Evolutionary conservation across 2,329 filamentous ascomycete genomes (phyloP), one percentile per base, ranked within the genome.

Genomic region (Biscogniauxia mediterranea): DNA sequence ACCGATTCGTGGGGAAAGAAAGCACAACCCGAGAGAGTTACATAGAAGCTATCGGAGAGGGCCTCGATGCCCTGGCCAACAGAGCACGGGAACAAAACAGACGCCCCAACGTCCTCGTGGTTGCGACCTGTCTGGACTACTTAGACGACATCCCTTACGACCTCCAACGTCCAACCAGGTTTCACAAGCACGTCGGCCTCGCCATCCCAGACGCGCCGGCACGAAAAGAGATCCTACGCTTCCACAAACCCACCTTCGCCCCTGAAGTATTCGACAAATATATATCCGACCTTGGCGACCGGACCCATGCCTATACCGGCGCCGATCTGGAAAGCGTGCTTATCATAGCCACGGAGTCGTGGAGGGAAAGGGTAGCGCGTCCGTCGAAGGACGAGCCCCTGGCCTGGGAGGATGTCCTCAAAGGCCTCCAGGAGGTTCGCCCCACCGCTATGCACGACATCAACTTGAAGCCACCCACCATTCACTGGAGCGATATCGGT

Each of bases 371-470:
- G 56, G 65, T 66, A 3, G 62, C 55, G 4, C 55, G 52, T 9
- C 63, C 60, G 9, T 64, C 65, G 2, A 62, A 58, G 8, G 54
- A 65, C 20, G 52, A 57, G 23, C 66, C 70, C 19, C 58, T 68
- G 15, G 62, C 60, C 28, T 78, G 74, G 56, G 67, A 82, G 9
- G 88, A 93, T 69, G 82, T 92, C 56, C 81, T 87, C 38, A 74
- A 80, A 49, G 91, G 92, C 0, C 81, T 94, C 42, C 81, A 84
- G 46, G 78, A 85, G 59, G 87, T 93, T n/a, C 84, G 86, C 11
- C 92, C 94, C 1, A 93, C 90, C 1, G 91, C 92, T 3, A 94
- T 98, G 85, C 88, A 92, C 66, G 93, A 96, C 71, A 88, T 97
- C 59, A 92, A 95, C 72, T 82, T 97, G 54, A 91, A 96, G 71